Evolutionary conservation across 257 asterid species (phyloP).

Genomic region (Rauvolfia tetraphylla): DNA sequence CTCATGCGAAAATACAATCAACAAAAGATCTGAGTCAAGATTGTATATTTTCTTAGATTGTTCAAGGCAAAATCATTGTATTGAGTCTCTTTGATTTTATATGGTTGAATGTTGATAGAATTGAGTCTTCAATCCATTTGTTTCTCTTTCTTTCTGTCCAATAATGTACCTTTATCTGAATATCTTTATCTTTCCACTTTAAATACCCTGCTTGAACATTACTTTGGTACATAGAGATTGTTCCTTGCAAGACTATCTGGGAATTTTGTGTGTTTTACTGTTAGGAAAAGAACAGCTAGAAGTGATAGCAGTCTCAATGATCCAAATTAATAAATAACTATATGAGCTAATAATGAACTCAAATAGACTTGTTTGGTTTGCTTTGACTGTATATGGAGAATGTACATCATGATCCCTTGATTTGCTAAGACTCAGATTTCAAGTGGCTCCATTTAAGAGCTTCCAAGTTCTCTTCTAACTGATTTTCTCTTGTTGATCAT

Average conservation of each 20-base stretch:
- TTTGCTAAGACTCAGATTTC: not conserved
- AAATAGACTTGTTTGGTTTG: too few species aligned
- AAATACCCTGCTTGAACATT: not conserved
- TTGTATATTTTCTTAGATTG: not conserved
- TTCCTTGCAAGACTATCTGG: not conserved
- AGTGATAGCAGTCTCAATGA: too few species aligned
- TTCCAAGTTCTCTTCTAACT: not conserved
- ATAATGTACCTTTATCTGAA: not conserved
- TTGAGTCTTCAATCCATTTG: not conserved
- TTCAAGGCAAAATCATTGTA: not conserved
- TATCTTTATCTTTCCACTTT: not conserved
- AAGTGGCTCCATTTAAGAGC: not conserved
- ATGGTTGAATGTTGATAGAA: not conserved
- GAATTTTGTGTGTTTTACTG: too few species aligned
- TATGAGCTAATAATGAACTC: too few species aligned
- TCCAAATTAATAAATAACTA: too few species aligned
- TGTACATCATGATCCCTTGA: not conserved
- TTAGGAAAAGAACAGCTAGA: too few species aligned
- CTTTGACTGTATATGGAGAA: too few species aligned
- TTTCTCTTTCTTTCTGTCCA: not conserved
- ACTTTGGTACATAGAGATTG: not conserved
- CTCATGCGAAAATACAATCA: not conserved
- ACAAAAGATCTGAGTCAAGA: not conserved
- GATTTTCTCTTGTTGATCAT: not conserved
- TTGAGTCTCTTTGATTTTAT: not conserved